A percentile compares a stretch with the other conserved stretches of the same genome.
Conservation (phyloP, 2,329 filamentous ascomycete species). For the Verticillium klebahnii region DNA sequence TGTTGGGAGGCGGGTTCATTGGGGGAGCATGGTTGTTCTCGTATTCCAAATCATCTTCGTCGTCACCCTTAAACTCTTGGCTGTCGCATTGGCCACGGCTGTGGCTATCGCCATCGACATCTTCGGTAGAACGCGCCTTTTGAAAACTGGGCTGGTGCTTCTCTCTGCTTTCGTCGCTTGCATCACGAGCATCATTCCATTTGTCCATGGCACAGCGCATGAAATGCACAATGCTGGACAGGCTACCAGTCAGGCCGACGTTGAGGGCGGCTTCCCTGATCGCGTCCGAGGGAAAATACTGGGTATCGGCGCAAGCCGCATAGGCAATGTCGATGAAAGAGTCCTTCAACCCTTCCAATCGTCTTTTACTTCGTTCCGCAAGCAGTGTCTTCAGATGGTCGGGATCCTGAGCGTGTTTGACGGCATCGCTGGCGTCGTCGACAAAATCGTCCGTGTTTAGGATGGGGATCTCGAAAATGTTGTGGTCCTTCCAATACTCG, state of each 20-base stretch:
- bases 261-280: slow-evolving; percentile 4
- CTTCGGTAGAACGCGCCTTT: not conserved
- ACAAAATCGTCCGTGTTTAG: slow-evolving; percentile 9
- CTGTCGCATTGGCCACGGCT: not conserved
- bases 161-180: not conserved
- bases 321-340: not conserved
- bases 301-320: not conserved
- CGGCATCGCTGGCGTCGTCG: slow-evolving; percentile 7
- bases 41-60: not conserved
- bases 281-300: not conserved
- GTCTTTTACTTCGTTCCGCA: slow-evolving; percentile 1
- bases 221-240: slow-evolving; percentile 9
- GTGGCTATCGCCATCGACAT: not conserved
- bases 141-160: not conserved
- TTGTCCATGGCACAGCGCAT: not conserved
- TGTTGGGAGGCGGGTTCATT: not conserved
- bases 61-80: not conserved
- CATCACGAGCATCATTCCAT: not conserved
- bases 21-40: slow-evolving; percentile 1
- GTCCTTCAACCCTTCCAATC: slow-evolving; percentile 2
- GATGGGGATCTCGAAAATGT: slow-evolving; percentile 8
- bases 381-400: slow-evolving; percentile 8
- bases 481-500: slow-evolving; percentile 6
- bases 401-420: slow-evolving; percentile 3
- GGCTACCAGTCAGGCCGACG: slow-evolving; percentile 7